A percentile compares a stretch with the other conserved stretches of the same genome.
These are phyloP conservation scores for Lasiodiplodia theobromae DNA, from an alignment of 2,329 filamentous ascomycete genomes.

Conservation along the genomic window DNA sequence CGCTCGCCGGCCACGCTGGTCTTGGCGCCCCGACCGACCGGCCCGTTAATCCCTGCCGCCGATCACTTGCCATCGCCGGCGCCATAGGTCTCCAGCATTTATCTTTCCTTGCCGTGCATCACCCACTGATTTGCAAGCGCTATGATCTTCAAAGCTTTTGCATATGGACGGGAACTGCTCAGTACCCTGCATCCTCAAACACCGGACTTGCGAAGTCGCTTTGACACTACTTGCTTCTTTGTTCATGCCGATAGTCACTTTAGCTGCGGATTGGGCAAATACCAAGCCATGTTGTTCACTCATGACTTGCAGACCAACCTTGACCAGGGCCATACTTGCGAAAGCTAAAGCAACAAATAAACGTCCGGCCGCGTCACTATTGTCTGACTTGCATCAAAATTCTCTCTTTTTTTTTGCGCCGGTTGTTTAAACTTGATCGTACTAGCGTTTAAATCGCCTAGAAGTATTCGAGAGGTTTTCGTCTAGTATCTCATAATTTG, in stretches of 20 bases:
- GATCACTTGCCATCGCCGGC: not conserved
- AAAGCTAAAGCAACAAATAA: no score
- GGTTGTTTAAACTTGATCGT: no score
- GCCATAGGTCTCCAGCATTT: not conserved
- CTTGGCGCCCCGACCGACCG: constrained; percentile 15
- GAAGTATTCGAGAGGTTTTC: no score
- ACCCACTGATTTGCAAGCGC: not conserved
- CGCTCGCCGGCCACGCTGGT: constrained; percentile 12
- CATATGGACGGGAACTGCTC: not conserved
- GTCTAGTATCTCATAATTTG: no score
- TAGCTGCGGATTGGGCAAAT: not conserved
- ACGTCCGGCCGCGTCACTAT: no score
- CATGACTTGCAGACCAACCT: not conserved
- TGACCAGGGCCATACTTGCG: not conserved
- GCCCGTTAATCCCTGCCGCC: constrained; percentile 12
- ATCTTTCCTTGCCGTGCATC: not conserved
- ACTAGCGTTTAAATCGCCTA: no score
- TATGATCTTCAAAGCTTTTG: not conserved
- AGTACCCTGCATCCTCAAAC: not conserved
- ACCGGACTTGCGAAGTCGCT: not conserved
- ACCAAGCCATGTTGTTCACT: not conserved
- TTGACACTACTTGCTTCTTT: not conserved
- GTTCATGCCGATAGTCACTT: not conserved
- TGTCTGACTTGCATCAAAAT: no score
- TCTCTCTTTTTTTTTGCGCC: no score